These are phyloP conservation scores for Phoma sp. DNA, from an alignment of 2,329 filamentous ascomycete species.

Conservation along the genomic window DNA sequence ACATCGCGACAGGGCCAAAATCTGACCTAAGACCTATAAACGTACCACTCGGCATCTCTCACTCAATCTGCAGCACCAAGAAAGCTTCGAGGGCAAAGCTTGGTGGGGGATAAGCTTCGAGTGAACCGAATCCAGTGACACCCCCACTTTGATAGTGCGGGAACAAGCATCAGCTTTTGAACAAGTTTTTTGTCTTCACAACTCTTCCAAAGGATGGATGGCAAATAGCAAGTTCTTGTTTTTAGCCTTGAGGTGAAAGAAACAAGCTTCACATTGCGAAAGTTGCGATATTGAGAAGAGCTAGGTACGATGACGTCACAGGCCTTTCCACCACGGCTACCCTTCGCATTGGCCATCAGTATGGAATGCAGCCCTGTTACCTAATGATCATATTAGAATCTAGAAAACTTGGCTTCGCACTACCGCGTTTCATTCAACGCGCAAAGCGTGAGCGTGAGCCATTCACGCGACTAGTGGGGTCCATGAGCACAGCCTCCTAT, in stretches of 20 bases:
- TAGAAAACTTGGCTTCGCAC: not conserved
- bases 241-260: no score
- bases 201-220: not conserved
- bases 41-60: not conserved
- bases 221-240: no score
- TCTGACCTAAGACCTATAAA: not conserved
- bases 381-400: no score
- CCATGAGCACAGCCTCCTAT: not conserved
- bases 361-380: no score
- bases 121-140: not conserved
- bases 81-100: not conserved
- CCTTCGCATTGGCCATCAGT: no score
- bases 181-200: not conserved
- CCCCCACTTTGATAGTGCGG: constrained; percentile 6
- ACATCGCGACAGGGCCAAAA: not conserved
- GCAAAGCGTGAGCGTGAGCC: not conserved
- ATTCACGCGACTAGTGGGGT: not conserved
- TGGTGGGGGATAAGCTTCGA: not conserved
- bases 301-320: not conserved
- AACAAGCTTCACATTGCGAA: no score
- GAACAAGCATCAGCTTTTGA: not conserved
- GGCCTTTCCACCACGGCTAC: not conserved
- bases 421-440: not conserved
- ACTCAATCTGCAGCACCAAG: not conserved
- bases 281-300: not conserved